A percentile compares a stretch with the other conserved stretches of the same genome.
phyloP scores from a whole-genome alignment of 2,329 filamentous ascomycete genomes.

The Verticillium dahliae region DNA sequence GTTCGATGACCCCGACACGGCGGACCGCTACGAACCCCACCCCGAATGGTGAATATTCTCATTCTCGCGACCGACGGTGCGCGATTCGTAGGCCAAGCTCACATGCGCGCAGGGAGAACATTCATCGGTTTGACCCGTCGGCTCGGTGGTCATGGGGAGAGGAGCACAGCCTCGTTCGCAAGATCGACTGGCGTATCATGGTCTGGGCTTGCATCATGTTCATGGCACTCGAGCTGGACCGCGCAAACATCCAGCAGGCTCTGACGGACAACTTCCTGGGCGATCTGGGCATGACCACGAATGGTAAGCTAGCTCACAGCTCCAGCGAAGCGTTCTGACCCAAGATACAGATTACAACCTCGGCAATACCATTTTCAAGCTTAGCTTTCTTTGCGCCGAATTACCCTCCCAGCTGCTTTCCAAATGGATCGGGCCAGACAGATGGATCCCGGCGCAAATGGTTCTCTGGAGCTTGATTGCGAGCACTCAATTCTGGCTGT shows the following conservation, averaged over 20 bases:
- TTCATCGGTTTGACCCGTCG: slow-evolving; percentile 39
- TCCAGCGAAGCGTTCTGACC: not conserved
- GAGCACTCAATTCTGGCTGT: slow-evolving; percentile 28
- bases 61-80: not conserved
- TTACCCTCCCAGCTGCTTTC: slow-evolving; percentile 51
- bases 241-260: slow-evolving; percentile 35
- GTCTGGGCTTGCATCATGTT: slow-evolving; percentile 40
- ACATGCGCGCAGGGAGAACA: slow-evolving; percentile 22
- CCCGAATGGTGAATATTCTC: slow-evolving; percentile 11
- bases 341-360: slow-evolving; percentile 33
- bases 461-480: slow-evolving; percentile 41
- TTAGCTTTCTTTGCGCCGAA: slow-evolving; percentile 47
- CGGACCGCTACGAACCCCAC: slow-evolving; percentile 26
- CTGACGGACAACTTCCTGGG: slow-evolving; percentile 33
- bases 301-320: slow-evolving; percentile 22
- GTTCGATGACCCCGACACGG: slow-evolving; percentile 28
- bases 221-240: slow-evolving; percentile 39
- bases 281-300: slow-evolving; percentile 30
- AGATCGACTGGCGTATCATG: slow-evolving; percentile 30
- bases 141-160: slow-evolving; percentile 35
- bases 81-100: not conserved
- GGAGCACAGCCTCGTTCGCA: slow-evolving; percentile 28
- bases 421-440: slow-evolving; percentile 38
- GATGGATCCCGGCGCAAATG: slow-evolving; percentile 53
- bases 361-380: slow-evolving; percentile 41